Base-by-base conservation (phyloP, 305 asterid species). In the Fraxinus sp. region DNA sequence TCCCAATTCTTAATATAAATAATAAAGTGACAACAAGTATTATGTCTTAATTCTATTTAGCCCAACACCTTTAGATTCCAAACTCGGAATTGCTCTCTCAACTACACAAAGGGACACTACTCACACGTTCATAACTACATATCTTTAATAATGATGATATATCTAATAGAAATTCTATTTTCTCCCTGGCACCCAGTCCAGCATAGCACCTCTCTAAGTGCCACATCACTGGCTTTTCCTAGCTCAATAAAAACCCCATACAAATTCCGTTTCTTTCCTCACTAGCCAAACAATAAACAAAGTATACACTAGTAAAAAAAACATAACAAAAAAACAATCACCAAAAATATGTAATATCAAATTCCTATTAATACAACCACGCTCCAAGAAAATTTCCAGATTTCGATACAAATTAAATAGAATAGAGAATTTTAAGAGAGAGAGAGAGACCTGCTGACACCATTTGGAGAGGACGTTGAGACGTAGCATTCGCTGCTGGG, bases 381-480 rank as follows among this genome's bases (percentile, higher is more conserved):
- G 41, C 41, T 14, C 76, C 75, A 68, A 32, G 20, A 30, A 30
- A 32, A 13, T 13, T 32, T 70, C 20, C 76, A 16, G 39, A 70
- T 70, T 70, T 49, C n/a, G 22, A 68, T 7, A 80, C 39, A 77
- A 75, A 41, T 75, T 41, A 75, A 43, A 36, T 7, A 14, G 59
- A 49, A 36, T 59, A 70, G 14, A 26, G 6, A 35, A 35, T 35
- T 35, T 35, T 5, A 4, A 35, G 37, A 79, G 30, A 18, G 14
- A 36, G 24, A 79, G 13, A 72, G 36, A 43, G 71, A 88, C 98
- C 99, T 96, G 99, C 86, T 96, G 98, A 85, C 98, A 93, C 99
- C 99, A 96, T 91, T 96, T 96, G 79, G 99, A 89, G 30, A 96
- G 98, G 86, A 96, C 98, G 91, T 93, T 95, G 85, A 96, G 98